Conservation (phyloP, 2,329 filamentous ascomycete genomes). For the Colletotrichum musicola region DNA sequence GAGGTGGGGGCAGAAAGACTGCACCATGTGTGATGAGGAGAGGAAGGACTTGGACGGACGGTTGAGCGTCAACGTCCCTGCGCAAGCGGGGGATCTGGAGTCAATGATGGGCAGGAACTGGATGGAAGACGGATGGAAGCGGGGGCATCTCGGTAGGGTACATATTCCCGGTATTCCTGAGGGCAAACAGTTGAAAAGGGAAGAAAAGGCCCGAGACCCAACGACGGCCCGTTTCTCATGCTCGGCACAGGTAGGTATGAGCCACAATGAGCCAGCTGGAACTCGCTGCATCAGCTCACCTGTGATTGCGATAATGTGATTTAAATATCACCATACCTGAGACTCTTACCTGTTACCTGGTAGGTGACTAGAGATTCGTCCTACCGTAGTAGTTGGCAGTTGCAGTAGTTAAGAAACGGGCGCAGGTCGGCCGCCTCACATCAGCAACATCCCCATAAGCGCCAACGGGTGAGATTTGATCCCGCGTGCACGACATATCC, state of each 20-base stretch:
- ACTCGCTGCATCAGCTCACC: neutral
- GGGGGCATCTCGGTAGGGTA: neutral
- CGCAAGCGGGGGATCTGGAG: neutral
- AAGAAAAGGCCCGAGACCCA: neutral
- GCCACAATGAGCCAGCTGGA: slow-evolving; percentile 32
- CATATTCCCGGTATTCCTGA: neutral
- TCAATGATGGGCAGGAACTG: slow-evolving; percentile 10
- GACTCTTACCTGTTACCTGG: no score
- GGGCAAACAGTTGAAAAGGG: no score
- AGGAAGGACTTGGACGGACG: no score
- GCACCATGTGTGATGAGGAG: no score
- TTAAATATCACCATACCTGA: no score
- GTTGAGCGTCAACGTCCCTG: slow-evolving; percentile 21
- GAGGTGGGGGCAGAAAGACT: neutral
- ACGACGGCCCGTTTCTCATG: neutral
- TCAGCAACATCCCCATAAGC: neutral
- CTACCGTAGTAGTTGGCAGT: no score
- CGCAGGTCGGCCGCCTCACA: neutral
- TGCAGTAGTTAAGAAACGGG: neutral
- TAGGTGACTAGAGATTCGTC: neutral
- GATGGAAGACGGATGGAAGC: slow-evolving; percentile 10
- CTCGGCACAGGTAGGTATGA: slow-evolving; percentile 10
- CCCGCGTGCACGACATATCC: neutral
- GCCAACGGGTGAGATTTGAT: neutral
- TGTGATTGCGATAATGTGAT: no score